Conservation (phyloP, 192 early-diverging fungal genomes). For the Linderina pennispora region DNA sequence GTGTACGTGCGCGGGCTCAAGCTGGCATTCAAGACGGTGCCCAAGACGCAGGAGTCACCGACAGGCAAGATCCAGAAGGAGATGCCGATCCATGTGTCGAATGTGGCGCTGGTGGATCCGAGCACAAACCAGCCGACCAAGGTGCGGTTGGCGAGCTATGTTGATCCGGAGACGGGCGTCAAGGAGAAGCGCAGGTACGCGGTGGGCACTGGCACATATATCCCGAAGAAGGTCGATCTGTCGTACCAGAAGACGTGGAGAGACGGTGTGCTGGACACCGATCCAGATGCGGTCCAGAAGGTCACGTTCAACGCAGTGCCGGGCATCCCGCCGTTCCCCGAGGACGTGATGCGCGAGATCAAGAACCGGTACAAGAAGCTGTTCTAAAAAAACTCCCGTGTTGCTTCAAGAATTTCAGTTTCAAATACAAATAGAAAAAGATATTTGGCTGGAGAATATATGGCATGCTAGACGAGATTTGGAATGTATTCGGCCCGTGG, state of each 20-base stretch:
- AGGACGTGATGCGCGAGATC: slow-evolving; percentile 38
- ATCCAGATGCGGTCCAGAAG: slow-evolving; percentile 18
- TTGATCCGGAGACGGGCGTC: slow-evolving; percentile 16
- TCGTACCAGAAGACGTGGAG: slow-evolving; percentile 38
- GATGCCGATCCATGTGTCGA: slow-evolving; percentile 62
- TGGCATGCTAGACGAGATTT: slow-evolving; percentile 54
- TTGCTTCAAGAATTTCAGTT: slow-evolving; percentile 2
- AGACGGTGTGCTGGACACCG: slow-evolving; percentile 27
- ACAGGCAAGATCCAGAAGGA: slow-evolving; percentile 56
- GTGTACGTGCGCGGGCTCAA: slow-evolving; percentile 57
- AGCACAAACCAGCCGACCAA: slow-evolving; percentile 33
- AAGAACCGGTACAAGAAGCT: slow-evolving; percentile 37
- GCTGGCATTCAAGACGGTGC: slow-evolving; percentile 53
- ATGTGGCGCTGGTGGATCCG: slow-evolving; percentile 70
- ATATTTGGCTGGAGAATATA: background rate
- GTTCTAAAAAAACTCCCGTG: slow-evolving; percentile 11
- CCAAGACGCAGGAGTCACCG: slow-evolving; percentile 52
- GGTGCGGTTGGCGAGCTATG: slow-evolving; percentile 9
- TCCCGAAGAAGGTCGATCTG: slow-evolving; percentile 21
- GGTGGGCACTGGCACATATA: slow-evolving; percentile 21
- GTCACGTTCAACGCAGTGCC: slow-evolving; percentile 29
- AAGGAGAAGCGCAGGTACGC: slow-evolving; percentile 28
- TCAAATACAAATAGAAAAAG: slow-evolving; percentile 4
- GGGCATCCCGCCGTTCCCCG: slow-evolving; percentile 37
- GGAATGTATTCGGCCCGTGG: slow-evolving; percentile 58